Percentiles rank a stretch among this genome's conserved stretches.
phyloP scores from a whole-genome alignment of 2,329 filamentous ascomycete genomes.

The Rosellinia necatrix region DNA sequence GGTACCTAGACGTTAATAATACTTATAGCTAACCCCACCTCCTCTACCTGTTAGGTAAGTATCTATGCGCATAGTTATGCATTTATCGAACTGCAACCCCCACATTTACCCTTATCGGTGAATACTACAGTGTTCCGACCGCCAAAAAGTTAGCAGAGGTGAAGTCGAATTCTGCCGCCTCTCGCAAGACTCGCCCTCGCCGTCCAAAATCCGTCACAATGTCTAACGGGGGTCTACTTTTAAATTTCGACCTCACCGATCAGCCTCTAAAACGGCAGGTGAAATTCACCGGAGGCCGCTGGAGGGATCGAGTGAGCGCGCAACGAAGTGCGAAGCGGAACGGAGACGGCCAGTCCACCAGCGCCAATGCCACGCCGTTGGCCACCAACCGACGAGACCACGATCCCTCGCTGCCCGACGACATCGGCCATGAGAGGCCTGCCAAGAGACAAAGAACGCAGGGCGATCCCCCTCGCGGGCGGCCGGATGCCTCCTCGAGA shows the following conservation, averaged over 20 bases:
- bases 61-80: no score
- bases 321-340: constrained; percentile 61
- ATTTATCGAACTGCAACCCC: background rate
- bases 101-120: constrained; percentile 1
- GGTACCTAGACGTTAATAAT: no score
- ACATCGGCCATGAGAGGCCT: constrained; percentile 39
- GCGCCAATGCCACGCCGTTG: constrained; percentile 40
- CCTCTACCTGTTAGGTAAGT: background rate
- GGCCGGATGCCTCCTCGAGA: constrained; percentile 27
- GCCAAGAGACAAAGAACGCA: constrained; percentile 52
- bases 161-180: constrained; percentile 35
- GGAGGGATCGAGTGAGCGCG: constrained; percentile 85
- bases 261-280: constrained; percentile 64
- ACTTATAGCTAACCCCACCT: background rate
- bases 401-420: constrained; percentile 28
- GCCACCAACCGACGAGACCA: constrained; percentile 34
- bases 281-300: constrained; percentile 86
- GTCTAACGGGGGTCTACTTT: constrained; percentile 92
- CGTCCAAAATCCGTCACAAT: constrained; percentile 51
- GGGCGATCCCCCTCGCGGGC: constrained; percentile 16
- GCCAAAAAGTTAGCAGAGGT: constrained; percentile 38
- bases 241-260: constrained; percentile 85
- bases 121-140: constrained; percentile 21
- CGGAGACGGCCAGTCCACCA: constrained; percentile 34
- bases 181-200: constrained; percentile 3